phyloP scores from a whole-genome alignment of 2,329 filamentous ascomycete genomes.

The Fusarium abutilonis region DNA sequence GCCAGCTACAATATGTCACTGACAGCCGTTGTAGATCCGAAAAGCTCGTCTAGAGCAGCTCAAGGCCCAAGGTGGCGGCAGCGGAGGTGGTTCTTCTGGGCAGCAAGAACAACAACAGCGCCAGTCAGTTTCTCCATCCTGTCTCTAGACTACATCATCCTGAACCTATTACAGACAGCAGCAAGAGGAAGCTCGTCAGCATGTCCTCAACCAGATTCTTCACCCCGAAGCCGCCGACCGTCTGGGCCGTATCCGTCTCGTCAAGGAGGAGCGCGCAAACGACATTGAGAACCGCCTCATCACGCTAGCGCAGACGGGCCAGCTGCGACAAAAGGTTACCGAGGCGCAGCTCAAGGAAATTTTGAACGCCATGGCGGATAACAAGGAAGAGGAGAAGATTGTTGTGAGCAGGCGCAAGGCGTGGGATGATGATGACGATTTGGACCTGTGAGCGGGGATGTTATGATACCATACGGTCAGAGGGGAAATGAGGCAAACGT shows the following conservation, averaged over 20 bases:
- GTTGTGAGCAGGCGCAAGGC: conserved; percentile 85
- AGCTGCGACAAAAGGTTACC: conserved; percentile 86
- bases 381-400: conserved; percentile 82
- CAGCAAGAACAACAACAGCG: conserved; percentile 70
- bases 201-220: conserved; percentile 90
- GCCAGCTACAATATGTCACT: neutral
- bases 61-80: conserved; percentile 73
- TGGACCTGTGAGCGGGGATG: conserved; percentile 63
- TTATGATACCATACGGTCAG: conserved; percentile 23
- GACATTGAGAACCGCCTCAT: conserved; percentile 95
- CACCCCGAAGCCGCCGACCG: conserved; percentile 93
- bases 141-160: neutral
- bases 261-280: conserved; percentile 89
- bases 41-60: conserved; percentile 94
- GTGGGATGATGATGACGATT: conserved; percentile 84
- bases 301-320: conserved; percentile 87
- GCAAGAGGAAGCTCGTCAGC: conserved; percentile 75
- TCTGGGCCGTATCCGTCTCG: conserved; percentile 90
- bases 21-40: conserved; percentile 71
- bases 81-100: conserved; percentile 53
- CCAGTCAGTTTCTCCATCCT: conserved; percentile 42
- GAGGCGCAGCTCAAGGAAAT: conserved; percentile 95
- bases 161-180: conserved; percentile 46
- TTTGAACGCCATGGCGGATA: conserved; percentile 84
- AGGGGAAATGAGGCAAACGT: conserved; percentile 1